Evolutionary conservation across 1,284 basidiomycete genomes (phyloP), one percentile per base, ranked within the genome.

Genomic region (Takashimella tepidaria): DNA sequence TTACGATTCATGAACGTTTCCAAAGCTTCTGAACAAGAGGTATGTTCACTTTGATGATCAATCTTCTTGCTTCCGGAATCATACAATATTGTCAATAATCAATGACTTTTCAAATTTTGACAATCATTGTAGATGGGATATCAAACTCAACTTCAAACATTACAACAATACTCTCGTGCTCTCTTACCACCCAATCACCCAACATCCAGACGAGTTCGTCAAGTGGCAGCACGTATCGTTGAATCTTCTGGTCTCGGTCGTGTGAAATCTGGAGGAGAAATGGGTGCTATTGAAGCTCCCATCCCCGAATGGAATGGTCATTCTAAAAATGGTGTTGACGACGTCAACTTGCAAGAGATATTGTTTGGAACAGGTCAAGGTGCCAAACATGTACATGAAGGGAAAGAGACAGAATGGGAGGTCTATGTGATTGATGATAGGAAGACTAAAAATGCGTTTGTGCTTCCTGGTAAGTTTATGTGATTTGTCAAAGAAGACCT

Each of bases 1-100:
- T 85, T 84, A 80, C 76, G 91, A 20, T 92, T 92, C 69, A 93
- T 95, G 81, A 85, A 86, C 64, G 80, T 87, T 5, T 81, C 80
- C 40, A 80, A 80, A 0, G 76, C 78, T 51, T 75, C 74, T 44
- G 89, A 93, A 73, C 77, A 79, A 3, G 69, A 77, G 60, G 72
- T 76, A 54, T 61, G 70, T 50, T n/a, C n/a, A n/a, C n/a, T n/a
- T n/a, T n/a, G n/a, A n/a, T n/a, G n/a, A n/a, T n/a, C n/a, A n/a
- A n/a, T n/a, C n/a, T n/a, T n/a, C n/a, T n/a, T n/a, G n/a, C n/a
- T n/a, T n/a, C n/a, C n/a, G n/a, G n/a, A n/a, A n/a, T n/a, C n/a
- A n/a, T n/a, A n/a, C n/a, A n/a, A n/a, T n/a, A n/a, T n/a, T n/a
- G n/a, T n/a, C n/a, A n/a, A n/a, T n/a, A n/a, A n/a, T n/a, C n/a